Percentiles rank a stretch among this genome's conserved stretches.
These are phyloP conservation scores for Moricandia arvensis DNA, from an alignment of 345 rosid genomes.

Conservation along the genomic window DNA sequence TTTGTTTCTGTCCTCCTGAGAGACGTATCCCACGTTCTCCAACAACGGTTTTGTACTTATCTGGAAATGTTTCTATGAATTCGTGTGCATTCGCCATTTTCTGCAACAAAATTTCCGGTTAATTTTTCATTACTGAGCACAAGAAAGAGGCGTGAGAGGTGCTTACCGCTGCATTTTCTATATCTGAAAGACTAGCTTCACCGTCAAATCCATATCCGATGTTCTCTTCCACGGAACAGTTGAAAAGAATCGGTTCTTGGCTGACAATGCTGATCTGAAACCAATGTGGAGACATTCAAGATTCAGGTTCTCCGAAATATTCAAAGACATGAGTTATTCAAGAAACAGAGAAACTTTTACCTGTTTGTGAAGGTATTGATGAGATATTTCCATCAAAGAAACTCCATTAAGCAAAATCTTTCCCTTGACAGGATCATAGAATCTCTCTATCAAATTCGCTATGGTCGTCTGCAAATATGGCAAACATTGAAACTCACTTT, in stretches of 20 bases:
- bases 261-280: slow-evolving; percentile 89
- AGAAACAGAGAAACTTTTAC: slow-evolving; percentile 33
- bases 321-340: neutral
- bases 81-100: slow-evolving; percentile 97
- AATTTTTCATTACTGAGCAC: neutral
- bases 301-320: neutral
- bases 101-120: slow-evolving; percentile 35
- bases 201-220: slow-evolving; percentile 70
- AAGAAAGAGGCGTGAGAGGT: neutral
- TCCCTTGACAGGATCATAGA: slow-evolving; percentile 87
- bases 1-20: slow-evolving; percentile 94
- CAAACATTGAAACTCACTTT: neutral
- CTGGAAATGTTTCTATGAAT: slow-evolving; percentile 75
- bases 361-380: slow-evolving; percentile 76
- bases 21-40: slow-evolving; percentile 94
- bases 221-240: slow-evolving; percentile 48
- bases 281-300: neutral
- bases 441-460: slow-evolving; percentile 89
- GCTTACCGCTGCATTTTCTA: slow-evolving; percentile 74
- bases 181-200: slow-evolving; percentile 48
- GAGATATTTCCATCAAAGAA: slow-evolving; percentile 75
- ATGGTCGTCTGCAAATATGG: slow-evolving; percentile 72
- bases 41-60: slow-evolving; percentile 68
- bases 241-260: slow-evolving; percentile 88
- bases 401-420: slow-evolving; percentile 74